phyloP scores from a whole-genome alignment of 345 rosid species.

The Gossypium mustelinum region DNA sequence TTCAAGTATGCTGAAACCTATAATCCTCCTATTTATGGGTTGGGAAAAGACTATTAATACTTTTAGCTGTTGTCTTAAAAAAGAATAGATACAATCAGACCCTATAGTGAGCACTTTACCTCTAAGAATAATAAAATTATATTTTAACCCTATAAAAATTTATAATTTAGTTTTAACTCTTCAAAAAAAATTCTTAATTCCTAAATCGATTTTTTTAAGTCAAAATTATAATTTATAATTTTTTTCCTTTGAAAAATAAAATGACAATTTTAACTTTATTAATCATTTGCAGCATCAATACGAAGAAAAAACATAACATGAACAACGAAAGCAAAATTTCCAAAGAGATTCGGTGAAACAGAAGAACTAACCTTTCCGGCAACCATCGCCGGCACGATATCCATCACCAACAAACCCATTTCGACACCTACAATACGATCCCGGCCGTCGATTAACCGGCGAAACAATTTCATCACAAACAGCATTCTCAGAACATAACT shows the following conservation, averaged over 20 bases:
- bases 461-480: slow-evolving; percentile 23
- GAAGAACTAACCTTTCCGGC: slow-evolving; percentile 54
- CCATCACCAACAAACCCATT: slow-evolving; percentile 57
- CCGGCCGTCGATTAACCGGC: slow-evolving; percentile 23
- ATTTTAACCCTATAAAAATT: too few relatives aligned
- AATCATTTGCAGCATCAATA: background rate
- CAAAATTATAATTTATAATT: too few relatives aligned
- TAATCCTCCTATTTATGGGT: too few relatives aligned
- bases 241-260: too few relatives aligned
- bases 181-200: too few relatives aligned
- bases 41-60: rapidly evolving
- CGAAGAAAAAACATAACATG: background rate
- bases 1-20: too few relatives aligned
- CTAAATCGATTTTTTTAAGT: too few relatives aligned
- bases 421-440: slow-evolving; percentile 44
- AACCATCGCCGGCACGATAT: slow-evolving; percentile 41
- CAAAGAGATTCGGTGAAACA: background rate
- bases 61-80: too few relatives aligned
- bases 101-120: too few relatives aligned
- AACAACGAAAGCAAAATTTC: background rate
- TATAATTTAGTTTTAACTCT: too few relatives aligned
- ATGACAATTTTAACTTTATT: too few relatives aligned
- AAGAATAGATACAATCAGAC: rapidly evolving
- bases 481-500: slow-evolving; percentile 38
- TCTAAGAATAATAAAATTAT: too few relatives aligned